Conservation (phyloP, 2,329 filamentous ascomycete species). For the Pseudopyricularia javanii region DNA sequence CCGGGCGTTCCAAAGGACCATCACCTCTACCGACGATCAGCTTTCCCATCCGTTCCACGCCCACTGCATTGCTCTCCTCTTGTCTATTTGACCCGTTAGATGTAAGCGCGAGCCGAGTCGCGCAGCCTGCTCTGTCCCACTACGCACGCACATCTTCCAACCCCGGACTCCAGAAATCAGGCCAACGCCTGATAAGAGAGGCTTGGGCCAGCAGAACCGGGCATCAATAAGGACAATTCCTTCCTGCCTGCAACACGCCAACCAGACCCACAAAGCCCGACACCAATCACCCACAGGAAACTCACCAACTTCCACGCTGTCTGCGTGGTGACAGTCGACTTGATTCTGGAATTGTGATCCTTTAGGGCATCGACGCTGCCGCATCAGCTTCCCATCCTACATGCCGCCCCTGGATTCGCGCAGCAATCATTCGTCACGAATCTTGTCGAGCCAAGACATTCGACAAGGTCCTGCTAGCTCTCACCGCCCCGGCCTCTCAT, state of each 20-base stretch:
- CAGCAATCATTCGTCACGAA: not conserved
- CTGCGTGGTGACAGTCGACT: not conserved
- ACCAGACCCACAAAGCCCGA: too few relatives aligned
- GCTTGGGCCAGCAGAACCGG: not conserved
- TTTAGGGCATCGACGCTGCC: not conserved
- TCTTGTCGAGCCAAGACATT: slow-evolving; percentile 1
- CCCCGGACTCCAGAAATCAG: not conserved
- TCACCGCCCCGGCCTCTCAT: slow-evolving; percentile 9
- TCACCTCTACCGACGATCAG: not conserved
- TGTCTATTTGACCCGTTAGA: not conserved
- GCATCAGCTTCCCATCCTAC: not conserved
- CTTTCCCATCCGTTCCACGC: not conserved
- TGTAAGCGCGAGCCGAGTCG: not conserved
- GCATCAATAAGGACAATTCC: too few relatives aligned
- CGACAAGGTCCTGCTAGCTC: slow-evolving; percentile 1
- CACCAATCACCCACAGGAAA: too few relatives aligned
- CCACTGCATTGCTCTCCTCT: not conserved
- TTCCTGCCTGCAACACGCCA: too few relatives aligned
- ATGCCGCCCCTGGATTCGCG: not conserved
- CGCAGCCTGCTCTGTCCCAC: not conserved
- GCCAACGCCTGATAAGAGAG: not conserved
- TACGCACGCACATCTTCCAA: not conserved
- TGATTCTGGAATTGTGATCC: not conserved
- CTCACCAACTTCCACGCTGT: not conserved
- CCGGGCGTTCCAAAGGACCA: not conserved